These are phyloP conservation scores for Chlorencoelia australis DNA, from an alignment of 2,329 filamentous ascomycete species.

Conservation along the genomic window DNA sequence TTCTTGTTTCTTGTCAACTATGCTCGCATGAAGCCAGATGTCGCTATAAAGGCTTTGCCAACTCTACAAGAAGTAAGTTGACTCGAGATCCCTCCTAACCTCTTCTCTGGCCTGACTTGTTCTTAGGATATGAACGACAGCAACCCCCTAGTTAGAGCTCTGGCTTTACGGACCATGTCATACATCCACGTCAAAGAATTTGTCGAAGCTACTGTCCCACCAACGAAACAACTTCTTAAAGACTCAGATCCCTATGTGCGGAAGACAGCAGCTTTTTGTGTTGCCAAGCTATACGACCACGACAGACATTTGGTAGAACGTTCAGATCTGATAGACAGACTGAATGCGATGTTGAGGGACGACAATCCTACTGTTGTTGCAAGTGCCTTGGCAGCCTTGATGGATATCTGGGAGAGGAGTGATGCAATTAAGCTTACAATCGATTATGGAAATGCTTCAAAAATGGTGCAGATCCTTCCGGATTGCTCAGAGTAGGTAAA, in stretches of 20 bases:
- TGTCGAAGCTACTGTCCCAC: slow-evolving; percentile 78
- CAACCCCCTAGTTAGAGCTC: slow-evolving; percentile 84
- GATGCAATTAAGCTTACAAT: slow-evolving; percentile 97
- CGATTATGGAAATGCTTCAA: slow-evolving; percentile 93
- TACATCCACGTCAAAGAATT: slow-evolving; percentile 97
- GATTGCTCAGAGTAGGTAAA: slow-evolving; percentile 85
- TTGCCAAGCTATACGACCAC: slow-evolving; percentile 96
- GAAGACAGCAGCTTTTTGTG: slow-evolving; percentile 92
- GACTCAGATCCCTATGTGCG: slow-evolving; percentile 92
- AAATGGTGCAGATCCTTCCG: slow-evolving; percentile 91
- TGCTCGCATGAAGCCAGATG: slow-evolving; percentile 84
- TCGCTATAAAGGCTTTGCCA: slow-evolving; percentile 85
- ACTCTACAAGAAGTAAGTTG: slow-evolving; percentile 64
- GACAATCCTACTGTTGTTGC: slow-evolving; percentile 97
- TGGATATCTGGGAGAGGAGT: slow-evolving; percentile 98
- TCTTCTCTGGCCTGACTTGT: no score
- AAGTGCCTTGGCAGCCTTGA: slow-evolving; percentile 78
- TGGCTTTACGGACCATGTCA: slow-evolving; percentile 89
- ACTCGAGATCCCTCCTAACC: no score
- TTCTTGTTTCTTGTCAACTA: slow-evolving; percentile 98
- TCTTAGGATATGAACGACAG: slow-evolving; percentile 83
- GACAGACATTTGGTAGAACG: slow-evolving; percentile 81
- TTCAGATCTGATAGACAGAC: slow-evolving; percentile 82
- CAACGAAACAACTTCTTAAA: slow-evolving; percentile 72
- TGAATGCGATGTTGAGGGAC: slow-evolving; percentile 84